Conservation (phyloP, 148 eudicot species). For the Persicaria tinctoria region DNA sequence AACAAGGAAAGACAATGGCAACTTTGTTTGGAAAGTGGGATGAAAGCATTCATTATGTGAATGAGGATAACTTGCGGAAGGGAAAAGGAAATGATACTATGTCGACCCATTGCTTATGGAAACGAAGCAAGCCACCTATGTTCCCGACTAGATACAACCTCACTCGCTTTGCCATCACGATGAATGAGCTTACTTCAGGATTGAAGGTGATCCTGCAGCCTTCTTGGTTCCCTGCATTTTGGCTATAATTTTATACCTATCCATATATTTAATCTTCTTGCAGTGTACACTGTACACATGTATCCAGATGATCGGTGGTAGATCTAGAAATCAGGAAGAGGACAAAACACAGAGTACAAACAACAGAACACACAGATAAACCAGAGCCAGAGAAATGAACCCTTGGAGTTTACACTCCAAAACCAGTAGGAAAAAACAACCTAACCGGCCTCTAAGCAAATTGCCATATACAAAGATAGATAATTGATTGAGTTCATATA, state of each 20-base stretch:
- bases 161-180: conserved; percentile 91
- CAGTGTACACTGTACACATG: no score
- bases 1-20: conserved; percentile 74
- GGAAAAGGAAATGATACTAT: conserved; percentile 49
- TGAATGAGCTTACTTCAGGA: conserved; percentile 84
- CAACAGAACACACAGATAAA: background rate
- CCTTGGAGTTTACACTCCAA: no score
- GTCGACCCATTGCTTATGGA: conserved; percentile 76
- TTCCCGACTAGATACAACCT: conserved; percentile 83
- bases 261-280: no score
- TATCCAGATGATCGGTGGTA: background rate
- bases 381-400: no score
- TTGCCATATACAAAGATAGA: no score
- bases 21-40: conserved; percentile 96
- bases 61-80: conserved; percentile 63
- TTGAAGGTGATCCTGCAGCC: conserved; percentile 41
- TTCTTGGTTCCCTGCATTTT: background rate
- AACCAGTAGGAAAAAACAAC: no score
- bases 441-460: no score
- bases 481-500: no score
- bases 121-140: conserved; percentile 66
- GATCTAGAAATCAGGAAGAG: background rate
- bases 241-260: no score
- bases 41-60: conserved; percentile 85
- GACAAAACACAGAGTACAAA: background rate